Percentiles rank a stretch among this genome's conserved stretches.
Conservation (phyloP, 805 yeast genomes). For the Naumovozyma dairenensis region DNA sequence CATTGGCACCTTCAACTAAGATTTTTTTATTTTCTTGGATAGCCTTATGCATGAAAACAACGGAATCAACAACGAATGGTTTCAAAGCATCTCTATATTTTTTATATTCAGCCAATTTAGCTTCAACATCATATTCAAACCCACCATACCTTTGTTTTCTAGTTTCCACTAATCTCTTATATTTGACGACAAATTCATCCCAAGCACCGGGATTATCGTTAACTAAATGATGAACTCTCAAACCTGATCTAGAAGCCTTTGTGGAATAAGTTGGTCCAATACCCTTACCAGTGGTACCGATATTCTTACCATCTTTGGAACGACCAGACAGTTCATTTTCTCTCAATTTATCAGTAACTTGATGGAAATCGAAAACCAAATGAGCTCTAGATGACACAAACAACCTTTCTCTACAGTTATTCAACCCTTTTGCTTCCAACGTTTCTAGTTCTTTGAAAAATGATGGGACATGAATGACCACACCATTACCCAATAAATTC, state of each 20-base stretch:
- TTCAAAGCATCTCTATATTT: slow-evolving; percentile 59
- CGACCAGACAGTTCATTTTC: slow-evolving; percentile 71
- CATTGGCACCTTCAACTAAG: slow-evolving; percentile 95
- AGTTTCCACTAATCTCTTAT: slow-evolving; percentile 66
- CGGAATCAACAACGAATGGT: slow-evolving; percentile 92
- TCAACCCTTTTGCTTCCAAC: slow-evolving; percentile 72
- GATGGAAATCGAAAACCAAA: slow-evolving; percentile 95
- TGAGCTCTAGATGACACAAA: slow-evolving; percentile 92
- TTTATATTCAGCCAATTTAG: slow-evolving; percentile 70
- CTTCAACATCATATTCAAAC: slow-evolving; percentile 77
- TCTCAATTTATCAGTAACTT: slow-evolving; percentile 88
- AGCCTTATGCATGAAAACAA: slow-evolving; percentile 73
- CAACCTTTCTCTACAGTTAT: slow-evolving; percentile 48
- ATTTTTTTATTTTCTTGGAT: slow-evolving; percentile 71
- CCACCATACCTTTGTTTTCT: slow-evolving; percentile 88
- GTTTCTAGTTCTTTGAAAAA: slow-evolving; percentile 78
- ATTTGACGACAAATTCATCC: slow-evolving; percentile 77
- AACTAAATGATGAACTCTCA: slow-evolving; percentile 92
- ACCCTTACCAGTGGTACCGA: slow-evolving; percentile 98
- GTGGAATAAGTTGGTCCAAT: slow-evolving; percentile 98
- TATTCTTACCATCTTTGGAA: slow-evolving; percentile 55
- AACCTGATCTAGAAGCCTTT: slow-evolving; percentile 92
- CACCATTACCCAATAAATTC: slow-evolving; percentile 92
- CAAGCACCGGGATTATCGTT: slow-evolving; percentile 84
- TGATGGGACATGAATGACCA: slow-evolving; percentile 90